Base-by-base conservation (phyloP, 2,329 filamentous ascomycete species). In the Coniochaeta prunicola region DNA sequence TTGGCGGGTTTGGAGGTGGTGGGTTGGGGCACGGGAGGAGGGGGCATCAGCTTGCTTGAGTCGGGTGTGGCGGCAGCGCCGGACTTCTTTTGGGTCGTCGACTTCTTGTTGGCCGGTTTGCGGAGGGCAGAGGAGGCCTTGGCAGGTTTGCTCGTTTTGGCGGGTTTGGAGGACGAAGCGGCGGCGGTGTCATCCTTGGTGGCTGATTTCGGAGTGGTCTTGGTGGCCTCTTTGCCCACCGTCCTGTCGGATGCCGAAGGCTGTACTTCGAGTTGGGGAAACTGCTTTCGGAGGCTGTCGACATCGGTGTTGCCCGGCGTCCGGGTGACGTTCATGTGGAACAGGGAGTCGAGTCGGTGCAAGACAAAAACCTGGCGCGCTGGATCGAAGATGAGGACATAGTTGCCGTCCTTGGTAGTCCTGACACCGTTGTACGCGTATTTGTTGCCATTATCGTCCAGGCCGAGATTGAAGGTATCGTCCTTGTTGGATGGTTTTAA, bases 321-420 rank as follows among this genome's bases (percentile, higher is more conserved):
- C 58, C 81, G 84, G 57, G 83, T 85, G 58, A 96, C 75, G 71
- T 96, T 97, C 87, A 96, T 92, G 67, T 91, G 87, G 73, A 96
- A 89, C 40, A 87, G 86, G n/a, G 87, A 88, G 69, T 91, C 85
- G 58, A 97, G 78, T 57, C 85, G 86, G 75, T 97, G 91, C 58
- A 97, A 80, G 30, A 94, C 85, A 64, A 94, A 94, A 59, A 82
- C 87, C 67, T 93, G 85, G 57, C 84, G 85, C 19, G 80, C 77
- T 9, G 87, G 80, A 71, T 96, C 90, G 68, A 93, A 94, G 59
- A 93, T 82, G 57, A 96, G 80, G 38, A 87, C 82, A 67, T 83
- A 87, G 68, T 86, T 80, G 58, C 76, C 77, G 59, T 81, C 77
- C 60, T 80, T 79, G 26, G 77, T 80, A 58, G 79, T 80, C 57